These are phyloP conservation scores for Fusarium penzigii DNA, from an alignment of 2,329 filamentous ascomycete species.

Conservation along the genomic window DNA sequence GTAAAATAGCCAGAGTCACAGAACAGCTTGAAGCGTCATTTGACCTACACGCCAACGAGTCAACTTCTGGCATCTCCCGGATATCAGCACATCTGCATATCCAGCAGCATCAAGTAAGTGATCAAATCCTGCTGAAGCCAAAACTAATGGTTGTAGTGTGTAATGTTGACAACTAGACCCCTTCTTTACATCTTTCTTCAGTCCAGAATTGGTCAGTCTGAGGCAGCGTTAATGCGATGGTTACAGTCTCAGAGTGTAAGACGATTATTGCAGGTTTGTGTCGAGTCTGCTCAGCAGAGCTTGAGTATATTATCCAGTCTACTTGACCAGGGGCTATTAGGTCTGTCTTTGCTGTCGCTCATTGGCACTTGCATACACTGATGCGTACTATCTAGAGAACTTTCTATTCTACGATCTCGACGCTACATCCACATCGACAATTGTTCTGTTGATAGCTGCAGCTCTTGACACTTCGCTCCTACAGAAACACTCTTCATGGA, in stretches of 20 bases:
- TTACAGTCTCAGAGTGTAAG: slow-evolving; percentile 20
- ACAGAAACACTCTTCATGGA: slow-evolving; percentile 37
- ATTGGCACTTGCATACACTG: no score
- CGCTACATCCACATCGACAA: slow-evolving; percentile 32
- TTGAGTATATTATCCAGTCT: slow-evolving; percentile 14
- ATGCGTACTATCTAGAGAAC: slow-evolving; percentile 2
- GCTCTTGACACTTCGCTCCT: slow-evolving; percentile 37
- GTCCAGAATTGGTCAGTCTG: slow-evolving; percentile 19
- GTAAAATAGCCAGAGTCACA: slow-evolving; percentile 19
- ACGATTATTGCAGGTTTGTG: slow-evolving; percentile 10
- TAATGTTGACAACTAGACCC: slow-evolving; percentile 20
- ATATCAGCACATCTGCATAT: slow-evolving; percentile 22
- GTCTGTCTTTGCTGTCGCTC: not conserved
- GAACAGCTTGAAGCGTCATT: slow-evolving; percentile 19
- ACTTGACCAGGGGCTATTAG: slow-evolving; percentile 16
- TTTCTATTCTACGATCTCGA: slow-evolving; percentile 18
- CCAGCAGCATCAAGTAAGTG: slow-evolving; percentile 20
- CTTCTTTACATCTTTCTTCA: slow-evolving; percentile 22
- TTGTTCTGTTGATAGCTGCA: slow-evolving; percentile 41
- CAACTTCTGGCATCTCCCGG: slow-evolving; percentile 14
- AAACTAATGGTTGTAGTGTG: slow-evolving; percentile 12
- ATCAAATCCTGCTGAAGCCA: rapidly evolving
- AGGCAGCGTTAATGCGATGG: slow-evolving; percentile 22
- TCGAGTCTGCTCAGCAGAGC: slow-evolving; percentile 16
- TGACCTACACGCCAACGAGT: slow-evolving; percentile 17